phyloP scores from a whole-genome alignment of 768 basidiomycete genomes.

The Boletellus sp. region DNA sequence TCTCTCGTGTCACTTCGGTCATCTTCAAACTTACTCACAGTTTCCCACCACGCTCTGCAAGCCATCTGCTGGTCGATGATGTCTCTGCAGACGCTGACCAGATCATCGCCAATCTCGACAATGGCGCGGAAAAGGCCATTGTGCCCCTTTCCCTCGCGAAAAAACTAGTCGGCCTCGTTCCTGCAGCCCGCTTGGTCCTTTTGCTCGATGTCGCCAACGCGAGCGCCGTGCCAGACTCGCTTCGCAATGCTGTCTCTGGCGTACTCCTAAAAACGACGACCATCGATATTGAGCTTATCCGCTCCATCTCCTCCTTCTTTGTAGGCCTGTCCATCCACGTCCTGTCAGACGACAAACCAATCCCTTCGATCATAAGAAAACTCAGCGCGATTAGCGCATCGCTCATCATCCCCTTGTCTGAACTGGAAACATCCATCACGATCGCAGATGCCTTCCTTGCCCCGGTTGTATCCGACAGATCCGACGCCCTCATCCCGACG shows the following conservation, averaged over 20 bases:
- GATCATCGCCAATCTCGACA: slow-evolving; percentile 65
- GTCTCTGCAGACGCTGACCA: slow-evolving; percentile 47
- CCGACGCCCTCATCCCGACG: slow-evolving; percentile 91
- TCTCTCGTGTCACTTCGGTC: slow-evolving; percentile 76
- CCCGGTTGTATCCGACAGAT: slow-evolving; percentile 76
- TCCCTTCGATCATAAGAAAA: slow-evolving; percentile 57
- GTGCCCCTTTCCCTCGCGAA: slow-evolving; percentile 64
- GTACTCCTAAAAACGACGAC: slow-evolving; percentile 74
- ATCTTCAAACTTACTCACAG: slow-evolving; percentile 43
- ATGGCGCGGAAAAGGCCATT: slow-evolving; percentile 77
- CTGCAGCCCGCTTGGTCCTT: slow-evolving; percentile 69
- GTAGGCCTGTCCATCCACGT: slow-evolving; percentile 60
- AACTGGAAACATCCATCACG: slow-evolving; percentile 62
- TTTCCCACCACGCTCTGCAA: slow-evolving; percentile 31
- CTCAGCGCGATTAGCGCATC: slow-evolving; percentile 57
- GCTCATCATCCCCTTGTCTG: slow-evolving; percentile 67
- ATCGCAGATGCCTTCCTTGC: slow-evolving; percentile 85
- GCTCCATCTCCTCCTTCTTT: slow-evolving; percentile 76
- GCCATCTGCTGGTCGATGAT: slow-evolving; percentile 57
- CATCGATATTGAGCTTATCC: slow-evolving; percentile 71
- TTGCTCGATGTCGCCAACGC: slow-evolving; percentile 71
- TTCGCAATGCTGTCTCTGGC: slow-evolving; percentile 71
- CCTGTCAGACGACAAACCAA: slow-evolving; percentile 50
- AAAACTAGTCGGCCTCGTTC: slow-evolving; percentile 63
- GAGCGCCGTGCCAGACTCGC: slow-evolving; percentile 70